These are phyloP conservation scores for button mushroom (Agaricus bisporus) DNA, from an alignment of 768 basidiomycete species.

Conservation along the genomic window DNA sequence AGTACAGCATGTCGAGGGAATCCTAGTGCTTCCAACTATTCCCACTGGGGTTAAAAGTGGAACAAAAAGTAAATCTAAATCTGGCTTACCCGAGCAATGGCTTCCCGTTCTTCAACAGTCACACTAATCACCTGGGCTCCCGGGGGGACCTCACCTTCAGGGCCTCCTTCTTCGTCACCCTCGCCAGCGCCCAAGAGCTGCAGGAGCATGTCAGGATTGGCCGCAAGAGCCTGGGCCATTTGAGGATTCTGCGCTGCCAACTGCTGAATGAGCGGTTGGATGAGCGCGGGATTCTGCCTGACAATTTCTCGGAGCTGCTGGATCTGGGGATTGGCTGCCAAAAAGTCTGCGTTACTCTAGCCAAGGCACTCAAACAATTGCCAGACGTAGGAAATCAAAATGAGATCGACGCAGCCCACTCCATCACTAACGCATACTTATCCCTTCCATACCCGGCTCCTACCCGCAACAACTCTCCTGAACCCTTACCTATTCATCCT, in stretches of 20 bases:
- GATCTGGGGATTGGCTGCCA: conserved; percentile 62
- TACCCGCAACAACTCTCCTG: no score
- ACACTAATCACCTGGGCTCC: conserved; percentile 66
- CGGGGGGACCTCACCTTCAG: conserved; percentile 35
- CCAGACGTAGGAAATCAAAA: no score
- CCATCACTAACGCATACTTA: no score
- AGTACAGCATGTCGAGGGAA: conserved; percentile 78
- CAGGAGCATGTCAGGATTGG: conserved; percentile 67
- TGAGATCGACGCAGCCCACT: no score
- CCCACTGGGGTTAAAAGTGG: neutral
- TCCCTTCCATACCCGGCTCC: no score
- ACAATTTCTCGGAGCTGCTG: conserved; percentile 69
- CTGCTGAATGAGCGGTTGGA: conserved; percentile 50
- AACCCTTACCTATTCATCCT: no score
- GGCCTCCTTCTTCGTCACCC: conserved; percentile 33
- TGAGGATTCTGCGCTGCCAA: neutral
- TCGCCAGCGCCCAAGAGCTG: conserved; percentile 50
- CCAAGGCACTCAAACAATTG: no score
- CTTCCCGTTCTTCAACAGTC: conserved; percentile 81
- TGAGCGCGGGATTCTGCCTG: conserved; percentile 65
- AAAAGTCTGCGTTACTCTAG: no score
- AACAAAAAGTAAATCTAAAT: neutral
- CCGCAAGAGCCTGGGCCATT: conserved; percentile 31
- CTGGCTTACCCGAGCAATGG: conserved; percentile 77
- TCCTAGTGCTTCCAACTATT: conserved; percentile 79